Conservation (phyloP, 768 basidiomycete species). For the Leccinum fibrillosum region DNA sequence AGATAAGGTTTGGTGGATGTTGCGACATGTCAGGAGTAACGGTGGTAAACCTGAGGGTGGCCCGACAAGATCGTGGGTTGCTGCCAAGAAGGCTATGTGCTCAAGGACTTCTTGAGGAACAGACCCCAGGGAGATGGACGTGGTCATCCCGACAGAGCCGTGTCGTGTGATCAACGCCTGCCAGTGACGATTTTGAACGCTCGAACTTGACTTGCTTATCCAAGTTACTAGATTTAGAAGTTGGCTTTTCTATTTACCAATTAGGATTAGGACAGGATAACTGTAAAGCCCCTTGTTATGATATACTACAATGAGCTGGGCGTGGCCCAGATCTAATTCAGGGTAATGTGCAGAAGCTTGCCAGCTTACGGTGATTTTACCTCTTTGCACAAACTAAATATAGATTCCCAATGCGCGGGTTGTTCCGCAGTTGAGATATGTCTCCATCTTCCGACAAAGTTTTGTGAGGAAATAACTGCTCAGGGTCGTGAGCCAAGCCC, state of each 20-base stretch:
- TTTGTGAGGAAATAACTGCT: constrained; percentile 47
- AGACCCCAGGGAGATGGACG: constrained; percentile 35
- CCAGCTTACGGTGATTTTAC: constrained; percentile 16
- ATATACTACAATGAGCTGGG: not conserved
- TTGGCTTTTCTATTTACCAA: not conserved
- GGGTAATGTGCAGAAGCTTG: not conserved
- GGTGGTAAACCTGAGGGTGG: constrained; percentile 60
- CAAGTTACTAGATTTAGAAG: constrained; percentile 8
- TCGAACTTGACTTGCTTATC: not conserved
- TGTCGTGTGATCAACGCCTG: not conserved
- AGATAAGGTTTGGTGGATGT: constrained; percentile 48
- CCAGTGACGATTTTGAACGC: too few species aligned
- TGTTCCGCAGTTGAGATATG: constrained; percentile 31
- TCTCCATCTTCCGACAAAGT: constrained; percentile 50
- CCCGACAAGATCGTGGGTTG: constrained; percentile 49
- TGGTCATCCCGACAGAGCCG: constrained; percentile 10
- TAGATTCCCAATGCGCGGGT: constrained; percentile 46
- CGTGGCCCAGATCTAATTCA: not conserved
- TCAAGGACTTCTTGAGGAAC: constrained; percentile 80
- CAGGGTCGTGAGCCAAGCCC: constrained; percentile 9
- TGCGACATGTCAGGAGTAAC: constrained; percentile 50
- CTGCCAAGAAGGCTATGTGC: constrained; percentile 67
- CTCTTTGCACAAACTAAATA: constrained; percentile 50
- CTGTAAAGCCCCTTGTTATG: not conserved
- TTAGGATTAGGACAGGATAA: not conserved